Evolutionary conservation across 2,329 filamentous ascomycete genomes (phyloP).

Genomic region (Rutstroemia sydowiana): DNA sequence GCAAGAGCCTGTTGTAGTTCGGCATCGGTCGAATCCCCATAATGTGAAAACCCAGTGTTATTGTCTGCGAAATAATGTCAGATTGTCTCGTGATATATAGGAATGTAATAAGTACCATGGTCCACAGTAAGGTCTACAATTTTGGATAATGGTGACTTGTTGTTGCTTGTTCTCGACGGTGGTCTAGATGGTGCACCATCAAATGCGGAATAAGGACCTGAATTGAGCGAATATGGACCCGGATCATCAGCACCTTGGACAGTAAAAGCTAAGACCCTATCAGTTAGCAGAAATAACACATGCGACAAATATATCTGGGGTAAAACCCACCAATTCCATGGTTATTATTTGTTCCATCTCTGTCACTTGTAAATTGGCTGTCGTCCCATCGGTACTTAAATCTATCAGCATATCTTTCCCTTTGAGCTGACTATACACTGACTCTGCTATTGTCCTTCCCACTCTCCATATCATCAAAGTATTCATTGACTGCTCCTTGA

Average conservation of each 20-base stretch:
- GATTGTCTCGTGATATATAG: not conserved
- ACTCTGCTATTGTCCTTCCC: slow-evolving; percentile 31
- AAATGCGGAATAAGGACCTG: not conserved
- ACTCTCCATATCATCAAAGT: slow-evolving; percentile 39
- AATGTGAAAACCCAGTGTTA: slow-evolving; percentile 18
- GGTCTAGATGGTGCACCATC: slow-evolving; percentile 41
- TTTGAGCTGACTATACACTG: not conserved
- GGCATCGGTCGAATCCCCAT: slow-evolving; percentile 36
- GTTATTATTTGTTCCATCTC: slow-evolving; percentile 40
- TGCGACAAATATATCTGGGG: not conserved
- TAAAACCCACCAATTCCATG: slow-evolving; percentile 38
- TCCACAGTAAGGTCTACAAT: slow-evolving; percentile 41
- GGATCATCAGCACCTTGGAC: slow-evolving; percentile 11
- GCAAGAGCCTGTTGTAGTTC: slow-evolving; percentile 50
- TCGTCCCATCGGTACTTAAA: slow-evolving; percentile 50
- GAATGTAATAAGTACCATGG: slow-evolving; percentile 18
- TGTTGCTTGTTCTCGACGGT: slow-evolving; percentile 50
- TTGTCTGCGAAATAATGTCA: slow-evolving; percentile 16
- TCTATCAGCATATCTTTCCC: not conserved
- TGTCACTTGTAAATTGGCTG: slow-evolving; percentile 42
- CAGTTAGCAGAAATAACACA: not conserved
- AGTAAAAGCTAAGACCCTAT: slow-evolving; percentile 1
- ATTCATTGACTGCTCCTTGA: slow-evolving; percentile 44
- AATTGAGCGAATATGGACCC: not conserved
- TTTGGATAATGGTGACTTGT: slow-evolving; percentile 48